A percentile compares a stretch with the other conserved stretches of the same genome.
Evolutionary conservation across 2,329 filamentous ascomycete genomes (phyloP).

Genomic region (Didymella pomorum): DNA sequence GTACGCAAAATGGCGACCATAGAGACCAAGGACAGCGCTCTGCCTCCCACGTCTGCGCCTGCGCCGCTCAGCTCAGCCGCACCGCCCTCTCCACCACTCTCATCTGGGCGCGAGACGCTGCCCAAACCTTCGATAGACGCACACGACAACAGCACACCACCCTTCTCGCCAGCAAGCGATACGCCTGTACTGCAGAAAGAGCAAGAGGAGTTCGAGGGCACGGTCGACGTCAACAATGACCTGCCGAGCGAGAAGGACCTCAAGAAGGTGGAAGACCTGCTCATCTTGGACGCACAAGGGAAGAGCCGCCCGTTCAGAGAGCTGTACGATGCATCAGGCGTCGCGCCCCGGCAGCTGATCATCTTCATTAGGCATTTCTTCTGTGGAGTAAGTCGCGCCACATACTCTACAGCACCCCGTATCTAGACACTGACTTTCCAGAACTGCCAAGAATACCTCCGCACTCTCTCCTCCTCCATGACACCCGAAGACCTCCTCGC

Average conservation of each 20-base stretch:
- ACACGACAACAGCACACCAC: conserved; percentile 33
- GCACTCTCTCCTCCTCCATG: conserved; percentile 67
- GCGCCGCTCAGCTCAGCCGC: conserved; percentile 23
- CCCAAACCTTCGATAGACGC: conserved; percentile 29
- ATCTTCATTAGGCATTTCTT: conserved; percentile 84
- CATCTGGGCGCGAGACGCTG: conserved; percentile 27
- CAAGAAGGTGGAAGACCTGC: conserved; percentile 40
- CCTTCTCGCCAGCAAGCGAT: conserved; percentile 45
- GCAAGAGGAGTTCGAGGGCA: conserved; percentile 46
- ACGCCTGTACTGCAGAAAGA: conserved; percentile 44
- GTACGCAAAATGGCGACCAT: conserved; percentile 28
- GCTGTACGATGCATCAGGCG: conserved; percentile 46
- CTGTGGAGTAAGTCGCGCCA: conserved; percentile 70
- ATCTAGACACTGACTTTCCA: conserved; percentile 52
- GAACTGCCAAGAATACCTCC: conserved; percentile 80
- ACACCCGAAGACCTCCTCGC: conserved; percentile 53
- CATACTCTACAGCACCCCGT: background rate
- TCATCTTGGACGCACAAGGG: conserved; percentile 49
- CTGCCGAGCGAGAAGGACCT: conserved; percentile 45
- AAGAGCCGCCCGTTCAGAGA: conserved; percentile 49
- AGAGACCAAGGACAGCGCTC: conserved; percentile 24
- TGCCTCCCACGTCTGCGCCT: conserved; percentile 17
- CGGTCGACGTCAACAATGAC: conserved; percentile 49
- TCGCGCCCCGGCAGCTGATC: conserved; percentile 64
- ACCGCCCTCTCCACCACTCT: conserved; percentile 38